phyloP scores from a whole-genome alignment of 192 early-diverging fungal species.

The Entomortierella beljakovae region DNA sequence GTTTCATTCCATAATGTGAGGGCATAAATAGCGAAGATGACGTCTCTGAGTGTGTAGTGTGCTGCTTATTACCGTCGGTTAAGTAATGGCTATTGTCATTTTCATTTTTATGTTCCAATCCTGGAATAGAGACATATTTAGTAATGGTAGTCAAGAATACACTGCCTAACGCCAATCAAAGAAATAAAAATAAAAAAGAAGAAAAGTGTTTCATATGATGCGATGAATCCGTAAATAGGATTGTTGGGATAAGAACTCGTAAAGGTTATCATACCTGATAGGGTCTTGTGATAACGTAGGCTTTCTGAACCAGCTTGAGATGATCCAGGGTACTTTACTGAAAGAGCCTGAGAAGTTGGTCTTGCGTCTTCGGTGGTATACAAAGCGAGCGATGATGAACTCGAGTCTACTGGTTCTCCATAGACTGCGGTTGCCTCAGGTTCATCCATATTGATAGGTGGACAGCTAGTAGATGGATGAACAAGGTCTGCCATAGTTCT shows the following conservation, averaged over 20 bases:
- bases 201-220: neutral
- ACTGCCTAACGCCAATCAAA: too few relatives aligned
- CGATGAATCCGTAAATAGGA: too few relatives aligned
- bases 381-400: slow-evolving; percentile 6
- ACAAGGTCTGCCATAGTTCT: slow-evolving; percentile 33
- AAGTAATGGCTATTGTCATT: neutral
- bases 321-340: slow-evolving; percentile 13
- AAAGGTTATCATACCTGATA: slow-evolving; percentile 4
- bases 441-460: slow-evolving; percentile 34
- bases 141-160: too few relatives aligned
- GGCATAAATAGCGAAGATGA: slow-evolving; percentile 26
- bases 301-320: neutral
- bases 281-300: neutral
- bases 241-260: too few relatives aligned
- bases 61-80: neutral
- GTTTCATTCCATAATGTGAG: neutral
- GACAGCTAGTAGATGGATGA: slow-evolving; percentile 4
- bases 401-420: slow-evolving; percentile 36
- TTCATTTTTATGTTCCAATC: neutral
- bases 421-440: slow-evolving; percentile 6
- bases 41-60: neutral
- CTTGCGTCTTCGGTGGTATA: slow-evolving; percentile 6
- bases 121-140: neutral
- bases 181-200: too few relatives aligned
- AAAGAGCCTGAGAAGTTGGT: neutral